phyloP scores from a whole-genome alignment of 768 basidiomycete species.

The Dentipellis sp. region DNA sequence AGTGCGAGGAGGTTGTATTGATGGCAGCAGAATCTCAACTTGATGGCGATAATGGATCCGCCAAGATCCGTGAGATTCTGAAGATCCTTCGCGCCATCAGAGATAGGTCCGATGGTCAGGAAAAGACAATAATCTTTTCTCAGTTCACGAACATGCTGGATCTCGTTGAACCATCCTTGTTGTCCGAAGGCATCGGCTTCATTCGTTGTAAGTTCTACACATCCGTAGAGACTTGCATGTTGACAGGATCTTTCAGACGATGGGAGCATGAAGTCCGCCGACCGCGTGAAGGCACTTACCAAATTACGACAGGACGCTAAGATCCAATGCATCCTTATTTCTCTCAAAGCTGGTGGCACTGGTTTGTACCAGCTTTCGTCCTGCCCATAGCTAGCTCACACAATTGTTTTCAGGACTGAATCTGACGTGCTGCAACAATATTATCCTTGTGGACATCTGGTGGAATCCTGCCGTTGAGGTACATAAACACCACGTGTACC shows the following conservation, averaged over 20 bases:
- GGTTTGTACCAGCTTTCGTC: constrained; percentile 30
- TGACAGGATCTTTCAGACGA: constrained; percentile 51
- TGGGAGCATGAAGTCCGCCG: constrained; percentile 67
- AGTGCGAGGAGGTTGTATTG: no score
- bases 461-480: constrained; percentile 87
- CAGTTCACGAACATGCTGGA: constrained; percentile 85
- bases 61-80: constrained; percentile 79
- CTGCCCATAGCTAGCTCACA: not conserved
- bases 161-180: constrained; percentile 76
- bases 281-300: constrained; percentile 64
- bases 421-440: constrained; percentile 84
- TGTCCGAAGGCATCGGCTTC: constrained; percentile 52
- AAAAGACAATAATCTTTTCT: constrained; percentile 94
- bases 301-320: constrained; percentile 53
- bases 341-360: constrained; percentile 89
- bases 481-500: constrained; percentile 19
- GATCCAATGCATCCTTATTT: constrained; percentile 78
- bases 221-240: no score
- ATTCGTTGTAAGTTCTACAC: constrained; percentile 77
- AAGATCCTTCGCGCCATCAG: constrained; percentile 60
- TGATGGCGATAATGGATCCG: no score
- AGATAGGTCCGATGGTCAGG: constrained; percentile 22
- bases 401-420: constrained; percentile 63
- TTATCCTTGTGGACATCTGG: constrained; percentile 88
- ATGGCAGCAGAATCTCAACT: no score